Base-by-base conservation (phyloP, 441 rosid species). In the Erysimum cheiri region DNA sequence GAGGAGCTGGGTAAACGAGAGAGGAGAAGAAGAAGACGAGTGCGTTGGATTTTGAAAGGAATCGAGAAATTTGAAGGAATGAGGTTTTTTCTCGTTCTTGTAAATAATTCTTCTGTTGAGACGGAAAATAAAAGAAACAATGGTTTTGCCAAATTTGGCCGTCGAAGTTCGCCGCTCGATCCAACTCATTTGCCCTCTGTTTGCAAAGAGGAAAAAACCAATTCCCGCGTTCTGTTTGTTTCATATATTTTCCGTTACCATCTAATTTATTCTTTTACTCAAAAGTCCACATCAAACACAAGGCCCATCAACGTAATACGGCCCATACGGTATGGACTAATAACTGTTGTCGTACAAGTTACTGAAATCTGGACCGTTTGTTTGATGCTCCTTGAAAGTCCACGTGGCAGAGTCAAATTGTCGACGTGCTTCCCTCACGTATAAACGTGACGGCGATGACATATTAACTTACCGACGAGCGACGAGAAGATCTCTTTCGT, bases 181-280 rank as follows among this genome's bases (percentile, higher is more conserved):
- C 64, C 78, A 74, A 68, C 78, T 68, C 78, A 74, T 68, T 19
- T 14, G 29, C 28, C 26, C 26, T 66, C 62, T 50, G 62, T 73
- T 41, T 26, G 26, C 33, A 13, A 12, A 2, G 5, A 1, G 1
- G 1, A 10, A 15, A 6, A 37, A 47, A 55, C 52, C 54, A 31
- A 44, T 73, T 73, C 73, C 78, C 78, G 78, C 78, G 64, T 74
- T 67, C 53, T 55, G 78, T 67, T 46, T 55, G 78, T 74, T 68
- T 53, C 55, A 2, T 53, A 19, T 33, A 11, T 43, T n/a, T 43
- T 54, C 57, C 5, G 67, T 66, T 57, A 71, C 60, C 2, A 10
- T 14, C 14, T 61, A 3, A 19, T 4, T 22, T 12, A 19, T 43
- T 40, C 9, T 0, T 1, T 13, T 13, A 32, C 47, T 9, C 37